Percentiles rank a stretch among this genome's conserved stretches.
phyloP scores from a whole-genome alignment of 768 basidiomycete species.

The Panaeolus cyanescens region DNA sequence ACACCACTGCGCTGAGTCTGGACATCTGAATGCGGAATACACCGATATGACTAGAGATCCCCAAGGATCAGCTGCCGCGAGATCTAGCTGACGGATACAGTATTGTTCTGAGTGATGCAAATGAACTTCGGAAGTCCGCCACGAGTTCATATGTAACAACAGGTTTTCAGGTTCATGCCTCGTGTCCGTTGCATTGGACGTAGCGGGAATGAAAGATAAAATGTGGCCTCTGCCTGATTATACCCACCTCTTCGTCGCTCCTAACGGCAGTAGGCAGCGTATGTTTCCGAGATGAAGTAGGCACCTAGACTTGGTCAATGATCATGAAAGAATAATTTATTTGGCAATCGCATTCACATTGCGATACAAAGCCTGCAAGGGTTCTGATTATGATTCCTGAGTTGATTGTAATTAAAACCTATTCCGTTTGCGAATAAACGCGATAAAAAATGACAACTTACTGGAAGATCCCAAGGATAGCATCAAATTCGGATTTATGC shows the following conservation, averaged over 20 bases:
- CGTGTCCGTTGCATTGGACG: slow-evolving; percentile 18
- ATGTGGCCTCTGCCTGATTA: slow-evolving; percentile 3
- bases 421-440: not conserved
- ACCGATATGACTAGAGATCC: slow-evolving; percentile 19
- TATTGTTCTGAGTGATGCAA: slow-evolving; percentile 9
- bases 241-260: not conserved
- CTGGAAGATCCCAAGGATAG: not conserved
- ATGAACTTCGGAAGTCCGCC: slow-evolving; percentile 17
- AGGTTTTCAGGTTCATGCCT: slow-evolving; percentile 15
- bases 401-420: not conserved
- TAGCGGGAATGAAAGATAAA: slow-evolving; percentile 13
- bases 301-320: not conserved
- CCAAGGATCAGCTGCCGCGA: slow-evolving; percentile 11
- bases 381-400: not conserved
- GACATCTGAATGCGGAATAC: slow-evolving; percentile 8
- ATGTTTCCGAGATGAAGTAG: not conserved
- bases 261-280: slow-evolving; percentile 3
- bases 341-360: not conserved
- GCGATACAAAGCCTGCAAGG: not conserved
- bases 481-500: not conserved
- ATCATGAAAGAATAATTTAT: not conserved
- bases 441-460: not conserved
- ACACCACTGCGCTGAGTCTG: slow-evolving; percentile 4
- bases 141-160: slow-evolving; percentile 16
- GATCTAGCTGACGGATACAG: slow-evolving; percentile 14